Conservation (phyloP, 352 stramenopile species). For the Phytophthora nicotianae region DNA sequence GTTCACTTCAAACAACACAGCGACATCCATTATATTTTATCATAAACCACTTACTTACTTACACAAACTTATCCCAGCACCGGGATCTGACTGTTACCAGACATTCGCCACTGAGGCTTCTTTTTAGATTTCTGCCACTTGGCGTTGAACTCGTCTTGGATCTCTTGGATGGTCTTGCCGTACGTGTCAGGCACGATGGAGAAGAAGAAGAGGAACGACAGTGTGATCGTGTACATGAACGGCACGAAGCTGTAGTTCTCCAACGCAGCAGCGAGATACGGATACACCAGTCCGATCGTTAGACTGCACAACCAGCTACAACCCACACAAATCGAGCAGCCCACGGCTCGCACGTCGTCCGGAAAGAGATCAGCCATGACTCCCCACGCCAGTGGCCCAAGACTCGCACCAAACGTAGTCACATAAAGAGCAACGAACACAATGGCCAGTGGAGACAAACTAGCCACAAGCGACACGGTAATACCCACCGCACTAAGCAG, state of each 20-base stretch:
- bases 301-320: constrained; percentile 61
- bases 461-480: constrained; percentile 36
- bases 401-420: constrained; percentile 45
- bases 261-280: constrained; percentile 52
- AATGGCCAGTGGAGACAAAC: constrained; percentile 44
- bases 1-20: neutral
- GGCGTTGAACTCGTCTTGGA: constrained; percentile 50
- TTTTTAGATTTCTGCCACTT: constrained; percentile 24
- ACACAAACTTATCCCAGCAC: constrained; percentile 16
- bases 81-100: constrained; percentile 24
- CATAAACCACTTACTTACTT: constrained; percentile 10
- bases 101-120: constrained; percentile 15
- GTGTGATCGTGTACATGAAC: constrained; percentile 53
- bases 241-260: constrained; percentile 50
- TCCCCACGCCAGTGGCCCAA: constrained; percentile 58
- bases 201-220: constrained; percentile 54
- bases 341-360: constrained; percentile 48
- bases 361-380: constrained; percentile 62
- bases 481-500: constrained; percentile 49
- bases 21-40: constrained; percentile 9
- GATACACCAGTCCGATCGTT: constrained; percentile 53
- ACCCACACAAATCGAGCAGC: constrained; percentile 45
- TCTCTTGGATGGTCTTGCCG: constrained; percentile 67
- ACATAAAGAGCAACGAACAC: constrained; percentile 55
- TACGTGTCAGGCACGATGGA: constrained; percentile 59